These are phyloP conservation scores for Golubevia sp. DNA, from an alignment of 1,284 basidiomycete genomes.

Conservation along the genomic window DNA sequence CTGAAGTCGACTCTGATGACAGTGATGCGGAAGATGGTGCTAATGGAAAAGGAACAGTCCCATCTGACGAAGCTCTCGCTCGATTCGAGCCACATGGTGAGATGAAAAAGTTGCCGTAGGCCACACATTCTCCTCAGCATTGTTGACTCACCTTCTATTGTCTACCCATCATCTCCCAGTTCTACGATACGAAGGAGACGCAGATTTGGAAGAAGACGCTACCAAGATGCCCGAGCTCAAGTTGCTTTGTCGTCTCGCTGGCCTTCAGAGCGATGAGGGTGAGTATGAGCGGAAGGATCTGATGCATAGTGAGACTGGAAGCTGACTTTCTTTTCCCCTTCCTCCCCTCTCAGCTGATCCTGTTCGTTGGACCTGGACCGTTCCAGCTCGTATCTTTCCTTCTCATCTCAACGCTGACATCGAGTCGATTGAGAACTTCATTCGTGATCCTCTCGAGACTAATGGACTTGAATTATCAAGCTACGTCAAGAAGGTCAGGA, in stretches of 20 bases:
- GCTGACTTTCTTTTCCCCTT: not conserved
- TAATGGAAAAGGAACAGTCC: not conserved
- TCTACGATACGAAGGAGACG: conserved; percentile 14
- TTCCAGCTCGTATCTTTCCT: conserved; percentile 33
- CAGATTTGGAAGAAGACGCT: conserved; percentile 35
- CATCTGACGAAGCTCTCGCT: conserved; percentile 4
- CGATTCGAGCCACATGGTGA: conserved; percentile 9
- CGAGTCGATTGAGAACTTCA: conserved; percentile 47
- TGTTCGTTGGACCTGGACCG: conserved; percentile 41
- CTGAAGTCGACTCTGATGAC: conserved; percentile 2
- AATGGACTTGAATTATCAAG: conserved; percentile 24
- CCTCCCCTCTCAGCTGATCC: conserved; percentile 10
- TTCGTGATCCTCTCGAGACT: conserved; percentile 33
- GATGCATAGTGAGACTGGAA: not conserved
- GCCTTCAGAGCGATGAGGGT: conserved; percentile 30
- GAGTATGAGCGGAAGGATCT: not conserved
- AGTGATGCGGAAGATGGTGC: not conserved
- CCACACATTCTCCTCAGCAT: not conserved
- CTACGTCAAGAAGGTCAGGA: conserved; percentile 37
- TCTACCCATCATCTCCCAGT: conserved; percentile 3
- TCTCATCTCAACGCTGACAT: conserved; percentile 37
- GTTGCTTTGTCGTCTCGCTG: conserved; percentile 49
- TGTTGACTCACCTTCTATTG: not conserved
- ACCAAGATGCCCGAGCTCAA: conserved; percentile 43
- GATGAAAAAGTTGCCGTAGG: not conserved